Base-by-base conservation (phyloP, 108 stramenopile genomes). In the Schizochytrium sp. region DNA sequence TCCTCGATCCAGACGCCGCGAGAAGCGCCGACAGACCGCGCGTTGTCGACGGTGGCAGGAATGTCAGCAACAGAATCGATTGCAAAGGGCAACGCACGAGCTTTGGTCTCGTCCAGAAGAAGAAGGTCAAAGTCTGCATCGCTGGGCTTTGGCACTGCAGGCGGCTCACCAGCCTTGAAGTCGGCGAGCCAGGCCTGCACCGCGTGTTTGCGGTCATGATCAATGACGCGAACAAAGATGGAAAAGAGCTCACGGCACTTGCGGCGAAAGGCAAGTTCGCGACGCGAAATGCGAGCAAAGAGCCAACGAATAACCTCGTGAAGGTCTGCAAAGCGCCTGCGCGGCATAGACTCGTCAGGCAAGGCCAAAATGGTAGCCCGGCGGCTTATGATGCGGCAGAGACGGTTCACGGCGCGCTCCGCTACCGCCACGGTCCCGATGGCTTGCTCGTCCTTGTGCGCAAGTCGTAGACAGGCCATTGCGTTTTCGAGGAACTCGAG, bases 301-400 rank as follows among this genome's bases (percentile, higher is more conserved):
- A 83, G 76, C 76, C 76, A 83, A 3, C 76, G 76, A 83, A 83
- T 83, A 18, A 83, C 76, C 51, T 83, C 19, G 48, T 83, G 23
- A 25, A 83, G 76, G 23, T 83, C 76, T 21, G n/a, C 76, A 53
- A 83, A 83, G n/a, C 76, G 48, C 6, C 76, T 43, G 6, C 76
- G 76, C n/a, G 45, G 76, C 2, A 6, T 2, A 3, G 14, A 14
- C 51, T 53, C 48, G 48, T 23, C 25, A n/a, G 76, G 76, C 12
- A 83, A 6, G 0, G 48, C 51, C 10, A 83, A 23, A 16, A 53
- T 28, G n/a, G 14, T 34, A 25, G 76, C 76, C 14, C 51, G 45
- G 12, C 76, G 45, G 25, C n/a, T 53, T 6, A 83, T 83, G 76
- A 83, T 83, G 6, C 76, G 6, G 51, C 76, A 83, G 23, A 83